phyloP scores from a whole-genome alignment of 305 asterid species.

The Fraxinus paxiana region DNA sequence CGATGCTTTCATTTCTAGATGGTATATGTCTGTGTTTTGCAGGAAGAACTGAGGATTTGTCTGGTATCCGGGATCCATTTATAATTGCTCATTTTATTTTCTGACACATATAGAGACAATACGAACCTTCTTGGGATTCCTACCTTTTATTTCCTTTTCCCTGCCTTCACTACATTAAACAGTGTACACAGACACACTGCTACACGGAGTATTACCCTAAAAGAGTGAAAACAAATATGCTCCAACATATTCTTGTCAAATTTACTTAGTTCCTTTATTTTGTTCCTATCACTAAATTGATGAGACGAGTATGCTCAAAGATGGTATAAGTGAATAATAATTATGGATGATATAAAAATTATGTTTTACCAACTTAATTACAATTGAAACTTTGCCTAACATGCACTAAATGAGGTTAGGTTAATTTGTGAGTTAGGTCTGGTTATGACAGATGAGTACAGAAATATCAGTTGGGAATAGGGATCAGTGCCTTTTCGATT shows the following conservation, averaged over 20 bases:
- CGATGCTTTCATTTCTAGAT: not conserved
- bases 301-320: not conserved
- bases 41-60: not conserved
- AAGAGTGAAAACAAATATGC: not conserved
- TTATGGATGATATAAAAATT: not conserved
- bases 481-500: not conserved
- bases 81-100: not conserved
- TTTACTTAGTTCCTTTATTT: too few relatives aligned
- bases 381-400: too few relatives aligned
- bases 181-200: not conserved
- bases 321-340: not conserved
- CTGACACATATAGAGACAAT: constrained; percentile 13
- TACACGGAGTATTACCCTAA: not conserved
- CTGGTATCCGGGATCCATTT: constrained; percentile 28
- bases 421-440: not conserved
- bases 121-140: constrained; percentile 16
- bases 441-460: not conserved
- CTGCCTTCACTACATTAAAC: not conserved
- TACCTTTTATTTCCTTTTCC: not conserved
- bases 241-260: not conserved
- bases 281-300: not conserved
- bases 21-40: not conserved
- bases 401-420: not conserved
- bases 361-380: not conserved
- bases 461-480: not conserved